Evolutionary conservation across 805 yeast species (phyloP), one percentile per base, ranked within the genome.

Genomic region (Crinitomyces ghanaensis): DNA sequence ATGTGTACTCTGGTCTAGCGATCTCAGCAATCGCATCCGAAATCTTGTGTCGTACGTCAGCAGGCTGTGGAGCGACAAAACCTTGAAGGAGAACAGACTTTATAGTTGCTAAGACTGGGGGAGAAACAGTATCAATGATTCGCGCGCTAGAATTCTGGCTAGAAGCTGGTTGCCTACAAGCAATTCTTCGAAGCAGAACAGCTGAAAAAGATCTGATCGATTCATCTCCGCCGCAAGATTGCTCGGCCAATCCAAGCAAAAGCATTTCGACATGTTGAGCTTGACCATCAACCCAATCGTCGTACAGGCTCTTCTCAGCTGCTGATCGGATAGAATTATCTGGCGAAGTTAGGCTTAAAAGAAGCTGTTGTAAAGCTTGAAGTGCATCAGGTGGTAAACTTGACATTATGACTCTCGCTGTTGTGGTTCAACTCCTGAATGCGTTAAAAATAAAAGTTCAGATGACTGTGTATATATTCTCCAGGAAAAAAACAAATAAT

Each of bases 11-110:
- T 30, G 64, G 68, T 48, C 77, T 75, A 2, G 95, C 93, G 29
- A 88, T 72, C 57, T 86, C 97, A 1, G 96, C 82, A 30, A 91
- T 78, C 6, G 94, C 93, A 62, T 91, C 98, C 2, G 95, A 77
- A 31, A 91, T 62, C 52, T 88, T 91, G 56, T 88, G 95, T 53
- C 96, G 75, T 20, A 84, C 84, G 41, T 71, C 72, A 40, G 72
- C 73, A n/a, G 79, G 62, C 52, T 77, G 83, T 39, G 67, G 76
- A 3, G 71, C 53, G 19, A 50, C 39, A 48, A 88, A 83, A 11
- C 95, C 97, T 38, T 68, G 68, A 43, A 86, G 63, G 24, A 88
- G 66, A 15, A 72, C 63, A 12, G 62, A 45, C 43, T 93, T 72
- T 33, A 88, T 72, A 49, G 77, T 79, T 24, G 49, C 54, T 38